These are phyloP conservation scores for Neoarthrinium moseri DNA, from an alignment of 2,329 filamentous ascomycete genomes.

Conservation along the genomic window DNA sequence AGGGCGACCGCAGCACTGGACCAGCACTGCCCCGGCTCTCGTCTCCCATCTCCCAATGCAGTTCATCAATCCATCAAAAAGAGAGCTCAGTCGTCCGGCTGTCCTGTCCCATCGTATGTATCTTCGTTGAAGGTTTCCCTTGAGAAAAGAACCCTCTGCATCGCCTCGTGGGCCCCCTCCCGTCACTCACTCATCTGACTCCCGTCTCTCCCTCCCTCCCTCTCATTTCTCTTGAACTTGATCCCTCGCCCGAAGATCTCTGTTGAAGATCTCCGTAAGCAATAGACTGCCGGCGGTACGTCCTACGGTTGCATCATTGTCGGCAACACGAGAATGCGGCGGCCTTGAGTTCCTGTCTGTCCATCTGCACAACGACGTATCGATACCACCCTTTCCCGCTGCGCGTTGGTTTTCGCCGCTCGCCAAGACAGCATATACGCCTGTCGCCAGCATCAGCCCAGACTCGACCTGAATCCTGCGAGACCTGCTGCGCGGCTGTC, in stretches of 20 bases:
- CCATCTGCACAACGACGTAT: slow-evolving; percentile 6
- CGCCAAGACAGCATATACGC: slow-evolving; percentile 11
- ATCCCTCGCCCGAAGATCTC: no score
- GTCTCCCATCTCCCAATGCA: no score
- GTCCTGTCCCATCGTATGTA: neutral
- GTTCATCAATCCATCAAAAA: no score
- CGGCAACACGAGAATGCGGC: slow-evolving; percentile 1
- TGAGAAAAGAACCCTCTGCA: neutral
- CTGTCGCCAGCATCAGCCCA: slow-evolving; percentile 1
- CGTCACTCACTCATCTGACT: neutral
- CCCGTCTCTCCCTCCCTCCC: no score
- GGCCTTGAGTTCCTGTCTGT: slow-evolving; percentile 1
- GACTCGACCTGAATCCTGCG: neutral
- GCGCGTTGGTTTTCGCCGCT: slow-evolving; percentile 13
- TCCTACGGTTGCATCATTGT: neutral
- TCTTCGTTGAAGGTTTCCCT: neutral
- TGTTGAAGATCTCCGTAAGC: no score
- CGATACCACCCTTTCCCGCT: slow-evolving; percentile 9
- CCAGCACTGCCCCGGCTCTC: slow-evolving; percentile 6
- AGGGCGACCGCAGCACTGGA: slow-evolving; percentile 1
- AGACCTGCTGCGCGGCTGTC: neutral
- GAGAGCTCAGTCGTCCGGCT: neutral
- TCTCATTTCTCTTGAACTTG: no score
- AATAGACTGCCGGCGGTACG: no score
- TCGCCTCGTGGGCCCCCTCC: neutral